Conservation (phyloP, 1,139 yeast genomes). For the Candida sojae region DNA sequence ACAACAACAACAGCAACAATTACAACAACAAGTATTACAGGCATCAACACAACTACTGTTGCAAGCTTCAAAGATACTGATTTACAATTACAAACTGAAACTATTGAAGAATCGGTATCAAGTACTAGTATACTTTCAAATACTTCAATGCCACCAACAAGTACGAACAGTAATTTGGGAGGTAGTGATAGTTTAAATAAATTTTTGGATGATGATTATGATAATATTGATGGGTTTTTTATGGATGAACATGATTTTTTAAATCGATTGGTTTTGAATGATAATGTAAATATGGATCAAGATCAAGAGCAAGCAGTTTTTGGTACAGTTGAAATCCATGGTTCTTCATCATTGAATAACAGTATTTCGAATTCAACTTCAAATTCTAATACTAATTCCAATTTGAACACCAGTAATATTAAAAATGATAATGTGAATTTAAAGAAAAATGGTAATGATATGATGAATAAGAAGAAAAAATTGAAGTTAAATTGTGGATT, state of each 20-base stretch:
- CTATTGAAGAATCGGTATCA: conserved; percentile 13
- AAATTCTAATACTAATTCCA: neutral
- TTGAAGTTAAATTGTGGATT: conserved; percentile 38
- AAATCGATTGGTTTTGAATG: conserved; percentile 15
- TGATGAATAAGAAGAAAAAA: conserved; percentile 13
- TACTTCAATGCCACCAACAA: conserved; percentile 3
- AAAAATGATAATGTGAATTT: neutral
- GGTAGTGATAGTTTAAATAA: conserved; percentile 9
- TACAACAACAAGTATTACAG: neutral
- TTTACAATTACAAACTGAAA: conserved; percentile 15
- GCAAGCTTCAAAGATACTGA: conserved; percentile 3
- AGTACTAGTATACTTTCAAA: neutral
- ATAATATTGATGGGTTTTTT: conserved; percentile 11
- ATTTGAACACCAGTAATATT: too few species aligned
- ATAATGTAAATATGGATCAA: conserved; percentile 2
- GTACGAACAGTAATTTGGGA: conserved; percentile 5
- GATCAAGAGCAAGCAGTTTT: conserved; percentile 13
- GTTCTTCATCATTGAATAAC: neutral
- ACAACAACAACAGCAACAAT: neutral
- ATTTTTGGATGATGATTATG: conserved; percentile 11
- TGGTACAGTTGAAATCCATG: conserved; percentile 16
- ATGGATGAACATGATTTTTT: conserved; percentile 20
- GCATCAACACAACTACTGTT: neutral
- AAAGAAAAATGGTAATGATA: conserved; percentile 6
- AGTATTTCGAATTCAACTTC: neutral